Evolutionary conservation across 169 alveolate species (phyloP).

Genomic region (Eimeria zaria): DNA sequence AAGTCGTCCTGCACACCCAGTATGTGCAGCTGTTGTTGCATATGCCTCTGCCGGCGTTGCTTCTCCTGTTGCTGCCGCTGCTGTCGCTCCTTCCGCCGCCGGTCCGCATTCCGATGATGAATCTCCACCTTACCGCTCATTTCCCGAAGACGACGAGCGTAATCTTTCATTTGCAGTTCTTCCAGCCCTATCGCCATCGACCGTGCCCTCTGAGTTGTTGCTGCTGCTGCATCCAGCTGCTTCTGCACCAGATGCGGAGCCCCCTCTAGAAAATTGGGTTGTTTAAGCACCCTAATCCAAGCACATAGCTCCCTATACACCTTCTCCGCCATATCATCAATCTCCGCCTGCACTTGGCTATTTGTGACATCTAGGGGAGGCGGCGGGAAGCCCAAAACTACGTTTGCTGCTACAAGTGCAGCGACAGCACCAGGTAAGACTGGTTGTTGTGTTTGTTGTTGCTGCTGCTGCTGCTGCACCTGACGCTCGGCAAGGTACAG

Average conservation of each 20-base stretch:
- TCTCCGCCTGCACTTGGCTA: background rate
- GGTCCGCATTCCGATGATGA: background rate
- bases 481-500: background rate
- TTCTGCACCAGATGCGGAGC: background rate
- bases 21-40: background rate
- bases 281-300: background rate
- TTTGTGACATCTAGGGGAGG: background rate
- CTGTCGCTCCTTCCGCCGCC: background rate
- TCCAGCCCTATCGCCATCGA: background rate
- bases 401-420: slow-evolving; percentile 6
- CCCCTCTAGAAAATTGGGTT: background rate
- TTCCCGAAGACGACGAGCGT: background rate
- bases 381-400: background rate
- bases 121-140: background rate
- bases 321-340: background rate
- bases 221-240: background rate
- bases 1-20: background rate
- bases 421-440: background rate
- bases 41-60: background rate
- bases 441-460: background rate
- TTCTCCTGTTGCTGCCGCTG: background rate
- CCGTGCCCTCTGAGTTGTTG: background rate
- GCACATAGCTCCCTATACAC: background rate
- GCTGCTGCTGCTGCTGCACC: background rate
- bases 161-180: background rate